These are phyloP conservation scores for Cystobasidium sp. DNA, from an alignment of 1,284 basidiomycete species.

Conservation along the genomic window DNA sequence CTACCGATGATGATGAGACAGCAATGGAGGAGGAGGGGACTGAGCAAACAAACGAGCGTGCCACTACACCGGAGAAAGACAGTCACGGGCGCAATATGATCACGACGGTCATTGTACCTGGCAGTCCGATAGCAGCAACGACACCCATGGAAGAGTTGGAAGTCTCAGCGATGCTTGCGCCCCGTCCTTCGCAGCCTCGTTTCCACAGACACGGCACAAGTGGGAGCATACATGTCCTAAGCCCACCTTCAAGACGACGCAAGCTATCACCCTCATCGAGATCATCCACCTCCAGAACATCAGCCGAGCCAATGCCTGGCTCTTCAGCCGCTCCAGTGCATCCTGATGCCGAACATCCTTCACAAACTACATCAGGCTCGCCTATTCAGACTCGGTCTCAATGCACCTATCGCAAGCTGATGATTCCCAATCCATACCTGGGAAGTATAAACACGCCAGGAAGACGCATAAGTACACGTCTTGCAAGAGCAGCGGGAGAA, in stretches of 20 bases:
- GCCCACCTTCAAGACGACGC: neutral
- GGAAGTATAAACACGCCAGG: constrained; percentile 22
- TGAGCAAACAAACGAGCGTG: neutral
- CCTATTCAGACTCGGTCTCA: constrained; percentile 40
- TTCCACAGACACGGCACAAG: constrained; percentile 31
- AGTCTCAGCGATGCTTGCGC: constrained; percentile 30
- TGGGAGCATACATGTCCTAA: neutral
- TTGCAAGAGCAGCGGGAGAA: constrained; percentile 25
- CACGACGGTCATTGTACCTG: constrained; percentile 15
- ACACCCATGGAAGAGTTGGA: constrained; percentile 32
- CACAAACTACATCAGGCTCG: constrained; percentile 19
- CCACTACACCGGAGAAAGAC: constrained; percentile 6
- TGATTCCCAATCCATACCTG: constrained; percentile 36
- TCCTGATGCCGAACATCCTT: constrained; percentile 10
- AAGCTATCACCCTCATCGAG: constrained; percentile 1
- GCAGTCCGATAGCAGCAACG: constrained; percentile 8
- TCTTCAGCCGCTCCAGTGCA: constrained; percentile 37
- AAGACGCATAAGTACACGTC: constrained; percentile 27
- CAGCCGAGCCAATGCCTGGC: constrained; percentile 9
- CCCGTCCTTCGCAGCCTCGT: constrained; percentile 16
- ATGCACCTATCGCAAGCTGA: constrained; percentile 40
- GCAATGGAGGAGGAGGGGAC: neutral
- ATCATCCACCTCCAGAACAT: constrained; percentile 19
- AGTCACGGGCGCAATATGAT: constrained; percentile 1
- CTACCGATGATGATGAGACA: neutral